Base-by-base conservation (phyloP, 371 early-diverging fungal genomes). In the Lichtheimia ornata region DNA sequence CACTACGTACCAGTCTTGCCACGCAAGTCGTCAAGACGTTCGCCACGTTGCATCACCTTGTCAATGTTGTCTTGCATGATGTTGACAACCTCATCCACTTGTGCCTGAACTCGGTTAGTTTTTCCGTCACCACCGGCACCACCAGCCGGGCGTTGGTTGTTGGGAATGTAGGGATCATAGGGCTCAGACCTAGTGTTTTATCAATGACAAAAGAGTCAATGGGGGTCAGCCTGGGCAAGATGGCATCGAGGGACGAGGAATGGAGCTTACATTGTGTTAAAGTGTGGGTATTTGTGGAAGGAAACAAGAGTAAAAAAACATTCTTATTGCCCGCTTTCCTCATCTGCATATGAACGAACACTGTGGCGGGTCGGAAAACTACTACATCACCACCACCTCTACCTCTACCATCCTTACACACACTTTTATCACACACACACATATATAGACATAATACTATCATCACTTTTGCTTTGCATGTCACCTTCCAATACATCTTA, bases 51-150 rank as follows among this genome's bases (percentile, higher is more conserved):
- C 80, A 88, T 87, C 27, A 91, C 91, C 66, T 87, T 88, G 66
- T 91, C 79, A 74, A 95, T 90, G 79, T 95, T 95, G 53, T 94
- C 88, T 63, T 92, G 88, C 94, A 95, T 94, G 69, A 95, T 92
- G 58, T 87, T 88, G 12, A 91, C 91, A 40, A 92, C 94, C 59
- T 93, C 91, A 70, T 94, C 84, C 56, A 94, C 88, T 77, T 93
- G 85, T 55, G 74, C 55, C 73, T 92, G 84, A 56, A 89, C 74
- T 35, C 71, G 65, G 52, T 59, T 61, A 27, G 84, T 78, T 72
- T 88, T 87, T 15, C 50, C 49, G 40, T 59, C 42, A 20, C 54
- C 50, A 42, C 15, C 41, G 13, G 52, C 60, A 30, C 63, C 60
- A 20, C 61, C 54, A 15, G 55, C 56, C 13, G 53, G 44, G 47